Evolutionary conservation across 345 rosid species (phyloP), one percentile per base, ranked within the genome.

Genomic region (Salix koriyanagi): DNA sequence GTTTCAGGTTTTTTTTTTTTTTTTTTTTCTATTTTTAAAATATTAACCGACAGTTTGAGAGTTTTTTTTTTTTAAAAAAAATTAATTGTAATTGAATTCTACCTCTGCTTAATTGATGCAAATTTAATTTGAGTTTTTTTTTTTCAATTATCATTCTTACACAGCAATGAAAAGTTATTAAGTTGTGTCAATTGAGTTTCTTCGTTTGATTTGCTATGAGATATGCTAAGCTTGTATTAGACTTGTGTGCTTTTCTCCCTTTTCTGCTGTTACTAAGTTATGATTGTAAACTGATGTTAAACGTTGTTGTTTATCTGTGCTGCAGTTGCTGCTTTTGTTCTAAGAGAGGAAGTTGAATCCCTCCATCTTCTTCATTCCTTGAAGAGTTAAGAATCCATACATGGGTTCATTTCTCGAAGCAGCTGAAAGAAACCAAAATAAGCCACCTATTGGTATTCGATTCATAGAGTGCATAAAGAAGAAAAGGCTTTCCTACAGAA

Each of bases 361-460:
- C 19, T 5, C 4, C 4, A 23, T n/a, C 62, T 30, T 7, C 25
- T 79, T 73, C 52, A 34, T 54, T 66, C 32, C 23, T 37, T 23
- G 67, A 50, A 48, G 76, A 50, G 76, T 44, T 28, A 44, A 69
- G 32, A 44, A 65, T 62, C 44, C 44, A 65, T 75, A 48, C 23
- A 93, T 91, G 98, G 91, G 89, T 83, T 81, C 97, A 14, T 19
- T 79, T 26, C 21, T 76, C n/a, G 89, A 86, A 62, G 67, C 75
- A 4, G 75, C 71, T 15, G 84, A 75, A 73, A 70, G 10, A 41
- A 74, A 52, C 19, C 74, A 54, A 26, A 76, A 66, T n/a, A 91
- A 87, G 87, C 98, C 96, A 6, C 79, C 64, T 58, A 23, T 79
- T 1, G 98, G 97, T 71, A 92, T 96, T 61, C 85, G 82, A 36